phyloP scores from a whole-genome alignment of 768 basidiomycete genomes.

The Inosperma sp. region DNA sequence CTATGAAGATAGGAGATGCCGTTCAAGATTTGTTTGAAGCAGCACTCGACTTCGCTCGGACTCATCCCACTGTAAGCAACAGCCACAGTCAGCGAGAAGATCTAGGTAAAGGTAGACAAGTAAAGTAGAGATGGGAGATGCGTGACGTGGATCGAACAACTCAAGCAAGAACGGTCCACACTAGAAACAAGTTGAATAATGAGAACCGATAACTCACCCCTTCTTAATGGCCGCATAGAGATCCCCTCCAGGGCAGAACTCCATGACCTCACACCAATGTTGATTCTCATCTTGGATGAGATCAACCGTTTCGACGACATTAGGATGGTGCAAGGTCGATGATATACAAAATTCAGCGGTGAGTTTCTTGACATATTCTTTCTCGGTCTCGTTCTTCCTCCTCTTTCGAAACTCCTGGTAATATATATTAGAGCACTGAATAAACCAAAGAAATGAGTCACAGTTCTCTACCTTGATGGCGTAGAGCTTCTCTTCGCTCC shows the following conservation, averaged over 20 bases:
- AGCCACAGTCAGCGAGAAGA: constrained; percentile 13
- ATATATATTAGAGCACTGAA: not conserved
- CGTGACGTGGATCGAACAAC: not conserved
- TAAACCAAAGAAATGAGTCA: constrained; percentile 2
- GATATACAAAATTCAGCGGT: constrained; percentile 99
- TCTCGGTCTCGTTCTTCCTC: constrained; percentile 96
- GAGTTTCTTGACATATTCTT: constrained; percentile 99
- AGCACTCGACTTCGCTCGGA: constrained; percentile 90
- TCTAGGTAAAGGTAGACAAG: constrained; percentile 2
- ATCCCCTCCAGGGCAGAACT: constrained; percentile 97
- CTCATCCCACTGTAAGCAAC: constrained; percentile 60
- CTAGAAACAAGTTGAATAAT: not conserved
- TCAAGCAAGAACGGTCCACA: constrained; percentile 1
- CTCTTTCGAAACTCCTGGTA: constrained; percentile 95
- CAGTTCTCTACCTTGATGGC: constrained; percentile 77
- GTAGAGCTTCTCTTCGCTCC: constrained; percentile 92
- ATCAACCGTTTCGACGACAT: constrained; percentile 98
- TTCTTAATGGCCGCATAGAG: constrained; percentile 99
- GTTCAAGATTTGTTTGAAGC: constrained; percentile 91
- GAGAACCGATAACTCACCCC: constrained; percentile 43
- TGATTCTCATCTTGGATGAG: constrained; percentile 96
- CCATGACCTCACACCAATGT: constrained; percentile 99
- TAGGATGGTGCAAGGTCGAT: constrained; percentile 88
- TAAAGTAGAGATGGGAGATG: constrained; percentile 4
- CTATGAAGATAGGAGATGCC: constrained; percentile 90